Evolutionary conservation across 208 protist species (phyloP).

Genomic region (Porcisia hertigi): DNA sequence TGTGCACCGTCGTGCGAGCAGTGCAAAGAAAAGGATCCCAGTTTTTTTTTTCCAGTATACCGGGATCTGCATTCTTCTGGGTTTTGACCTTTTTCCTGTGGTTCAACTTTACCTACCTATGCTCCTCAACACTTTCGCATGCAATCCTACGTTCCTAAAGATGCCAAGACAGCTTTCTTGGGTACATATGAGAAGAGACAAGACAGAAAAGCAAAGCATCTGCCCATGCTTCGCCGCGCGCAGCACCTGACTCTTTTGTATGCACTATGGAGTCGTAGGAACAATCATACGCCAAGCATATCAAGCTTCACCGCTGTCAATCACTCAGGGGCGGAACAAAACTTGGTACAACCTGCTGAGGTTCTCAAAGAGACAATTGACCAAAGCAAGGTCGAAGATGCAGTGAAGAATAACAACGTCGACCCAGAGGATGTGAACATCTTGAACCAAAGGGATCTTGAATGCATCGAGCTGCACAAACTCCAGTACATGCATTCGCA

Average conservation of each 20-base stretch:
- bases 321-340: neutral
- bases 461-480: constrained; percentile 62
- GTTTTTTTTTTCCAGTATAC: neutral
- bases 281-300: neutral
- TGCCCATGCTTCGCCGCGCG: constrained; percentile 12
- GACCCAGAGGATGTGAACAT: constrained; percentile 44
- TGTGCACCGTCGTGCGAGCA: neutral
- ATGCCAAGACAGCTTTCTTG: neutral
- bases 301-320: neutral
- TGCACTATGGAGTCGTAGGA: neutral
- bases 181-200: neutral
- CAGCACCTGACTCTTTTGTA: neutral
- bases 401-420: constrained; percentile 29
- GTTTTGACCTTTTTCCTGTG: neutral
- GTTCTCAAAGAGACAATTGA: constrained; percentile 50
- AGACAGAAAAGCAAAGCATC: neutral
- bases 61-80: neutral
- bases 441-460: constrained; percentile 46
- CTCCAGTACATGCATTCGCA: constrained; percentile 82
- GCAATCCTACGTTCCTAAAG: neutral
- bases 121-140: neutral
- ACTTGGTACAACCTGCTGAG: constrained; percentile 36
- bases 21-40: neutral
- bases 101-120: neutral
- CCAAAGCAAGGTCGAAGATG: constrained; percentile 2